Conservation (phyloP, 305 asterid species). For the Andrographis paniculata region DNA sequence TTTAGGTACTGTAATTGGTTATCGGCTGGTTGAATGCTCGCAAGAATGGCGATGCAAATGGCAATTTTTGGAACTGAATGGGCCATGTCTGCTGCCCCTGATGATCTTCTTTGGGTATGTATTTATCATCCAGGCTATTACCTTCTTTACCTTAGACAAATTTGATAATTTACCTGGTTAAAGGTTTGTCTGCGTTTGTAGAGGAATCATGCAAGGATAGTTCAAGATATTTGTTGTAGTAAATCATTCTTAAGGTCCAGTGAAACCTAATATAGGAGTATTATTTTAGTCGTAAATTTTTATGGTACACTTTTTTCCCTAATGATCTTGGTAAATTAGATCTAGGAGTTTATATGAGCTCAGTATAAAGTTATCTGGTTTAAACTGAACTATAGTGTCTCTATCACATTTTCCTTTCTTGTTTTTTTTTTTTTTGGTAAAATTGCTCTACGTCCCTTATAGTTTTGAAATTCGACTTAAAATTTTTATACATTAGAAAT, state of each 20-base stretch:
- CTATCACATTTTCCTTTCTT: no score
- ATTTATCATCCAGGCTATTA: constrained; percentile 5
- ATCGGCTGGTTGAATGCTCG: constrained; percentile 70
- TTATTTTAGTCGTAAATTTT: no score
- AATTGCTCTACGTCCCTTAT: no score
- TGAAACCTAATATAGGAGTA: no score
- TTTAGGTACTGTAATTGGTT: constrained; percentile 84
- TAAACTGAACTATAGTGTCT: no score
- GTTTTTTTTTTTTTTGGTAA: no score
- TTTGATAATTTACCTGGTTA: neutral
- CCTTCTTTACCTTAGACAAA: neutral
- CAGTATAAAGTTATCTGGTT: no score
- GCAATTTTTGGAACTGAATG: constrained; percentile 66
- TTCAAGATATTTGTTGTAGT: constrained; percentile 1
- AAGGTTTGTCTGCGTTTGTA: no score
- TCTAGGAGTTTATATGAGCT: no score
- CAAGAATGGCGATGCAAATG: constrained; percentile 45
- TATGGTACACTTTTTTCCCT: neutral
- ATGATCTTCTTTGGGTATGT: constrained; percentile 75
- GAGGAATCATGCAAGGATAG: constrained; percentile 9
- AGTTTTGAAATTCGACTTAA: no score
- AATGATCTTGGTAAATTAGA: neutral
- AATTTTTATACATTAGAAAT: no score
- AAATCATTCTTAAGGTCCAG: no score
- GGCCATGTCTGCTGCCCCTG: constrained; percentile 83